phyloP scores from a whole-genome alignment of 225 moss, liverwort and hornwort species.

The Takakia lepidozioides region DNA sequence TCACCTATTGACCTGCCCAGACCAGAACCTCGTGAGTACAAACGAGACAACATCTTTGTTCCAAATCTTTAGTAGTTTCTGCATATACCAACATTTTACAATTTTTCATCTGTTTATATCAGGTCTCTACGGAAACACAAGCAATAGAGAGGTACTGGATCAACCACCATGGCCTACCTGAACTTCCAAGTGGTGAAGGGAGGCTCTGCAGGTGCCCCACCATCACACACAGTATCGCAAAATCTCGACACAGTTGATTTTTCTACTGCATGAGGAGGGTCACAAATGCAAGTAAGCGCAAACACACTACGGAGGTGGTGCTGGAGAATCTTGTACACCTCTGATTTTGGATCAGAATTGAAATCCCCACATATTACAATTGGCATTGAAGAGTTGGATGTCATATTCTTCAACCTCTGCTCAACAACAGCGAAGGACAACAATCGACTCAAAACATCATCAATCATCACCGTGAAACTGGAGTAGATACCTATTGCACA shows the following conservation, averaged over 20 bases:
- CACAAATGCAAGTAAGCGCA: constrained; percentile 26
- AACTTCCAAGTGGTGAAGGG: constrained; percentile 74
- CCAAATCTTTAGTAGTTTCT: neutral
- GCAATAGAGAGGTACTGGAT: neutral
- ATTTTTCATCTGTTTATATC: neutral
- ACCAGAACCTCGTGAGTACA: too few species aligned
- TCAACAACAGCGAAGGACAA: neutral
- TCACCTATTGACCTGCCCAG: constrained; percentile 45
- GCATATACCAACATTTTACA: neutral
- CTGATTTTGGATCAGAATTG: constrained; percentile 50
- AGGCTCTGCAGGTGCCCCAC: constrained; percentile 41
- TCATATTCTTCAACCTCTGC: constrained; percentile 20
- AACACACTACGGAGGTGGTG: constrained; percentile 56
- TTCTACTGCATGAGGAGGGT: constrained; percentile 17
- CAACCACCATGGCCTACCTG: constrained; percentile 13
- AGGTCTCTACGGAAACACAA: neutral
- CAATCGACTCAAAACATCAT: too few species aligned
- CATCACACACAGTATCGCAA: constrained; percentile 25
- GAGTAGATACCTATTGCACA: too few species aligned
- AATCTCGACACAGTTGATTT: constrained; percentile 17
- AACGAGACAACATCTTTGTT: constrained; percentile 1
- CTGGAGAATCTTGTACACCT: constrained; percentile 28
- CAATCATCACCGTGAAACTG: too few species aligned
- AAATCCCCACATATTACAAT: constrained; percentile 65
- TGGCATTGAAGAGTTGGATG: constrained; percentile 15